Evolutionary conservation across 768 basidiomycete genomes (phyloP).

Genomic region (Naematelia aurantialba): DNA sequence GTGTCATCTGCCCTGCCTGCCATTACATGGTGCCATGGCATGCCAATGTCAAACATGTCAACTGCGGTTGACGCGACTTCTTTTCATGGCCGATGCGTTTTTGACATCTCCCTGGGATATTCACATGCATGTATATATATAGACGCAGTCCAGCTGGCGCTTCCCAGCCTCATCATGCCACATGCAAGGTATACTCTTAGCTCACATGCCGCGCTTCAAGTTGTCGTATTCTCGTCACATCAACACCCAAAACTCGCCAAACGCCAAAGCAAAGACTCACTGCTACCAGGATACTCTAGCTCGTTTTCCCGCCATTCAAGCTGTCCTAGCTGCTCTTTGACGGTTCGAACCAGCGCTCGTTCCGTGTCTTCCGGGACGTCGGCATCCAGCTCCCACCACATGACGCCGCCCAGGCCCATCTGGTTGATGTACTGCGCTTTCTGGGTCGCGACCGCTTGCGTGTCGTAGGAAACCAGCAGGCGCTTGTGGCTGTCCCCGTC

Average conservation of each 20-base stretch:
- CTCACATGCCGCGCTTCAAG: constrained; percentile 34
- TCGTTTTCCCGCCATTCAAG: constrained; percentile 74
- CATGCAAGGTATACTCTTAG: neutral
- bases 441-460: constrained; percentile 58
- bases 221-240: constrained; percentile 43
- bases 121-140: neutral
- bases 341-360: constrained; percentile 63
- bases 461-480: constrained; percentile 68
- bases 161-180: neutral
- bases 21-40: no score
- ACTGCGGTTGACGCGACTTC: constrained; percentile 1
- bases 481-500: constrained; percentile 55
- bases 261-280: constrained; percentile 55
- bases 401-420: constrained; percentile 78
- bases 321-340: constrained; percentile 71
- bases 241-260: constrained; percentile 73
- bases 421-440: constrained; percentile 75
- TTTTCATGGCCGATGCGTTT: neutral
- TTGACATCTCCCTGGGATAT: neutral
- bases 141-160: neutral
- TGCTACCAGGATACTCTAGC: constrained; percentile 60
- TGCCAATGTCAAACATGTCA: neutral
- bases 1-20: neutral
- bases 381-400: constrained; percentile 73
- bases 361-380: constrained; percentile 70